Evolutionary conservation across 805 yeast species (phyloP), one percentile per base, ranked within the genome.

Genomic region (Barnettozyma populi): DNA sequence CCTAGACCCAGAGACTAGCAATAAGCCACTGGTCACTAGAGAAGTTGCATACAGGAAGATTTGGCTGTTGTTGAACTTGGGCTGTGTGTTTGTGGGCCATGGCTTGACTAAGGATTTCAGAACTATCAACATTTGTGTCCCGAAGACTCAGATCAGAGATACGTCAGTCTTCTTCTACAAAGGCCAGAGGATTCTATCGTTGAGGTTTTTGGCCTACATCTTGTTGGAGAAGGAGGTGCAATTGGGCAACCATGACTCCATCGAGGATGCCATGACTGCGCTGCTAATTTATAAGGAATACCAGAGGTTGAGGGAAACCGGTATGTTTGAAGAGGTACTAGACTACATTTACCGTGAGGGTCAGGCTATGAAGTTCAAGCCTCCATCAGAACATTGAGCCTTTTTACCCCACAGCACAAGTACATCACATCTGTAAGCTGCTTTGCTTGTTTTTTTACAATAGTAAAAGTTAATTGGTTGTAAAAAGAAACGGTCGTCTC

Each of bases 41-140:
- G 92, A 86, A 58, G 82, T 88, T 0, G 88, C 95, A 1, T 94
- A 92, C 63, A 72, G 97, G 50, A 80, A 86, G 57, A 75, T 94
- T 36, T 95, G 99, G 99, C 69, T 94, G 19, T 71, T 94, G 43
- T 70, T 94, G 50, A 94, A 92, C 60, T 60, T 90, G 48, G 97
- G 97, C 0, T 89, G 95, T 61, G 78, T 86, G 0, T 92, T 94
- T 70, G 90, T 94, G 29, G 99, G 99, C 0, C 99, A 94, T 68
- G 97, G 97, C 2, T 72, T 94, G 50, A 74, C 77, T 36, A 90
- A 89, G 56, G 99, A 94, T 68, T 94, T 94, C 72, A 74, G 97
- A 57, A 86, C 94, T 31, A 94, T 95, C 56, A 94, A 94, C 59
- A 79, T 94, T 41, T 86, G 86, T 61, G 95, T 95, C 2, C 98